Base-by-base conservation (phyloP, 257 asterid species). In the Ajuga chamaepitys region DNA sequence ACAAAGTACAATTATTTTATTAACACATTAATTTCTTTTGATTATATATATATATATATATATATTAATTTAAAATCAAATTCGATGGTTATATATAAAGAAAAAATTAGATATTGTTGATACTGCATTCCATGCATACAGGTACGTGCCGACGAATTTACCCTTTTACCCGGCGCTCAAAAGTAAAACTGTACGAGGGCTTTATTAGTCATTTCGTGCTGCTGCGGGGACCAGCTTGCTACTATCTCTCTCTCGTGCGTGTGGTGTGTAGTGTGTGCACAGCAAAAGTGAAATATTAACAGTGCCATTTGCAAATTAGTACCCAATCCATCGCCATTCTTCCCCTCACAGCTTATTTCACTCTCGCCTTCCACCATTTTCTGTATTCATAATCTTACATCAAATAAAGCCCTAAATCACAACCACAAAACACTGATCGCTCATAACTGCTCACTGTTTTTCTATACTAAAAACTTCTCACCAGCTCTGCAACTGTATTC, bases 161-260 rank as follows among this genome's bases (percentile, higher is more conserved):
- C 4, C 37, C 37, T 30, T 30, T 30, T 30, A 28, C 34, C 34
- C 5, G 34, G 34, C 34, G 4, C 5, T 30, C 4, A 30, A 30
- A 5, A 30, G 37, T 30, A n/a, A n/a, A 34, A 2, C 0, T 4
- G 38, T 25, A 3, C 0, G 13, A 38, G 76, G 60, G 61, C 20
- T 12, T n/a, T n/a, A 45, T 30, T 5, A 4, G 76, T 71, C 71
- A 63, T 70, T 71, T 48, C 0, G 32, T 1, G 3, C 40, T 13
- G 63, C 16, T 28, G 64, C 4, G 65, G 76, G 76, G 71, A 64
- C 67, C 71, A 71, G 28, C 52, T 3, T 2, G 8, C 17, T 44
- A 17, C 44, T 28, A 56, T 48, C 70, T 62, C 47, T 10, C 61
- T 37, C 14, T 52, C 16, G 50, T 54, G 64, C 37, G 38, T n/a